Base-by-base conservation (phyloP, 2,329 filamentous ascomycete species). In the Paraphoma sp. region DNA sequence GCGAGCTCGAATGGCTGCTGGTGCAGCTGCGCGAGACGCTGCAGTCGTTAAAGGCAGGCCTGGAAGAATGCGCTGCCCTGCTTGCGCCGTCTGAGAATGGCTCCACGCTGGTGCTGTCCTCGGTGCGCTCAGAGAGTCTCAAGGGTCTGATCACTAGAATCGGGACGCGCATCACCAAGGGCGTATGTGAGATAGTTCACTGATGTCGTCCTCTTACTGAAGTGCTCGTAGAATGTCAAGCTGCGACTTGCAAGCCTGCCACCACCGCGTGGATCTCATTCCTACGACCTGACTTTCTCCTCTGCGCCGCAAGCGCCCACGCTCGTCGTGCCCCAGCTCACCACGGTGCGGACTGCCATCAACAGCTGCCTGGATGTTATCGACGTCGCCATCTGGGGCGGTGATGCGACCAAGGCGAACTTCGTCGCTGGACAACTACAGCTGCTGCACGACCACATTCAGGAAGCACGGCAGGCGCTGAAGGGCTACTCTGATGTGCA, bases 71-170 rank as follows among this genome's bases (percentile, higher is more conserved):
- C 79, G 92, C 93, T 65, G 87, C 89, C 16, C 85, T 98, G 23
- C 87, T 99, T 30, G 90, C 92, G 7, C 93, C 94, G 1, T 85
- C 89, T 61, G 92, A 96, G 71, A 88, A 89, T 1, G 93, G 93
- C 8, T 93, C 89, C 67, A 99, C 94, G 0, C 86, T 99, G 29
- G 93, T 95, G 30, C 84, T 99, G 64, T 95, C 91, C 59, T 96
- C 93, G 12, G 85, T 90, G 53, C 87, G 93, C 53, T 94, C 92
- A 53, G 95, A 99, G 80, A 87, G 86, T 64, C 88, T 98, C 60
- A 99, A 99, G 77, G 95, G 95, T 16, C 91, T 92, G 68, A 87
- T 98, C 57, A 98, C 94, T 1, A 87, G 95, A 51, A 87, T 96
- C 36, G 95, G 95, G 40, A 92, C 92, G n/a, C 87, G 90, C 49